Evolutionary conservation across 2,329 filamentous ascomycete species (phyloP).

Genomic region (Sporothrix mexicana): DNA sequence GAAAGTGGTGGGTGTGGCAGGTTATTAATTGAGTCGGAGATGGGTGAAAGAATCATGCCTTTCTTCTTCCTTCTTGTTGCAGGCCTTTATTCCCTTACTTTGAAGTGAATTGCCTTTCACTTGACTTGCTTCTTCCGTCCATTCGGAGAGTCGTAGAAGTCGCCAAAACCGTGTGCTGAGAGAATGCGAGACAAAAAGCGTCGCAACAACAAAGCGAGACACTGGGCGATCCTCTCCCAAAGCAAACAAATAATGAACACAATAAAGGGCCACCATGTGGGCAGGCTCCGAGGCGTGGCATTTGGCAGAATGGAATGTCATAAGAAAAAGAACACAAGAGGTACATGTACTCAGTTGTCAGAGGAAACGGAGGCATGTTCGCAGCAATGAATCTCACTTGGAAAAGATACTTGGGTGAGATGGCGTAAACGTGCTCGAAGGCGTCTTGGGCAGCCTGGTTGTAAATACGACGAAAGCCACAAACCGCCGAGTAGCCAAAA

Average conservation of each 20-base stretch:
- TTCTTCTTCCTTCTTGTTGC: neutral
- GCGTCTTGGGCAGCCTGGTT: neutral
- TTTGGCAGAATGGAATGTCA: neutral
- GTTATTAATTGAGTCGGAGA: neutral
- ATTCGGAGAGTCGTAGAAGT: neutral
- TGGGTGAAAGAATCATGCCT: neutral
- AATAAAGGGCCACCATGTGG: conserved; percentile 14
- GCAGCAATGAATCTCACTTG: neutral
- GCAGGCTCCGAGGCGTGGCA: neutral
- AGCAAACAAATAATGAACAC: neutral
- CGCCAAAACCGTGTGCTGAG: neutral
- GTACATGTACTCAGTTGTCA: neutral
- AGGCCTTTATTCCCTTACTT: neutral
- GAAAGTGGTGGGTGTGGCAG: neutral
- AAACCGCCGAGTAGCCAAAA: neutral
- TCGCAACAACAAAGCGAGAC: neutral
- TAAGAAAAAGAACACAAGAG: neutral
- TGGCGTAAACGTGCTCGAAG: conserved; percentile 3
- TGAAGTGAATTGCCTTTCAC: neutral
- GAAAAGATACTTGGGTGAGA: too few relatives aligned
- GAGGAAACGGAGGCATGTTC: too few relatives aligned
- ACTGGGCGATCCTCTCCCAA: conserved; percentile 5
- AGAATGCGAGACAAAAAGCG: conserved; percentile 7
- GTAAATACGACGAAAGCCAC: neutral
- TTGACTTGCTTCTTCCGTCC: neutral